Base-by-base conservation (phyloP, 768 basidiomycete genomes). In the Serpula lacrymans region DNA sequence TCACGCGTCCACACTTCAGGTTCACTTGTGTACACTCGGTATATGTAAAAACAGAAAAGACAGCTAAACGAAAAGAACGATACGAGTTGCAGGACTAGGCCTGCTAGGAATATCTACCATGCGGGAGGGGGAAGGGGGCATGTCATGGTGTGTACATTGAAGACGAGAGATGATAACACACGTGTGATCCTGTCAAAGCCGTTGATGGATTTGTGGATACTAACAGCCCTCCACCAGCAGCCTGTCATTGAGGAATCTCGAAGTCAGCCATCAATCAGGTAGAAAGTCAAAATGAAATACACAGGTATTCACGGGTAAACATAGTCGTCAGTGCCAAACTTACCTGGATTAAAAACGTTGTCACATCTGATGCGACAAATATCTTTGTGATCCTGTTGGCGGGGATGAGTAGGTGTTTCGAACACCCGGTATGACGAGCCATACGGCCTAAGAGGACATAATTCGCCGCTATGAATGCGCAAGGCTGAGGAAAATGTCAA, bases 391-490 rank as follows among this genome's bases (percentile, higher is more conserved):
- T 72, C 14, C 63, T 63, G 14, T 61, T 63, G 5, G 75, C 64
- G 0, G 64, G 60, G 16, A 87, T 56, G 20, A 77, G 51, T 17
- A 85, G 62, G 49, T 77, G 70, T 34, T 69, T 45, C 42, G 71
- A 65, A 25, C 68, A 69, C 8, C 64, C 50, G 5, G 86, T 59
- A 46, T 74, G 66, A 17, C 57, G 64, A 5, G 81, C 77, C 3
- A 88, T 57, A 10, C 74, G 74, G 8, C 82, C 81, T 1, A 87
- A 70, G 14, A 85, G 68, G 41, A 84, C 62, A 50, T 88, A 87
- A 51, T 80, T 72, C 11, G 78, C 72, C 4, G 80, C 80, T 46
- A 84, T 80, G 62, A 87, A 87, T 20, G 81, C 84, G 53, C 86
- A 88, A 4, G 84, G 84, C 78, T 81, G 37, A 9, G 34, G 39